phyloP scores from a whole-genome alignment of 441 rosid species.

The Lepidium campestre region DNA sequence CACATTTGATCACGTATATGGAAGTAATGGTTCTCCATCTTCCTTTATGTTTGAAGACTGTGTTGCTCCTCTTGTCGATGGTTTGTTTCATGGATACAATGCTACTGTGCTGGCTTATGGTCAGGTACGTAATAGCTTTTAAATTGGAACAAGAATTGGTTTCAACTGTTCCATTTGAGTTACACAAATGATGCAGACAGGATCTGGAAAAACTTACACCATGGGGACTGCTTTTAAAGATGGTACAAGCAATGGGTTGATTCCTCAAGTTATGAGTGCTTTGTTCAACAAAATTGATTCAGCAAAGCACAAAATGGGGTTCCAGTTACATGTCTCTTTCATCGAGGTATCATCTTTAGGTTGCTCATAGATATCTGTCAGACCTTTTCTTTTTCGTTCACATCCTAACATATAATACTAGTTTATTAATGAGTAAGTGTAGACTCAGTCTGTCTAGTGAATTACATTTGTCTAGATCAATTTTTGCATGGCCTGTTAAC shows the following conservation, averaged over 20 bases:
- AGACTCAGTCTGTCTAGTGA: not conserved
- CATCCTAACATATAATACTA: not conserved
- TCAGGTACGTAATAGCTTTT: constrained; percentile 34
- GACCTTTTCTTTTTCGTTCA: not conserved
- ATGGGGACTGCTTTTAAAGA: constrained; percentile 67
- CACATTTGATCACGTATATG: constrained; percentile 58
- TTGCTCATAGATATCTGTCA: not conserved
- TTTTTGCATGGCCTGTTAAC: constrained; percentile 10
- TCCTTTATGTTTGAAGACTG: constrained; percentile 49
- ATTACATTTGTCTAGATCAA: not conserved
- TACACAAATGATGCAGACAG: constrained; percentile 45
- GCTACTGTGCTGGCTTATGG: constrained; percentile 67
- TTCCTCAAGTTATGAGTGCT: constrained; percentile 87
- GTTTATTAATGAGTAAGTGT: not conserved
- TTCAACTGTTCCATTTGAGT: constrained; percentile 9
- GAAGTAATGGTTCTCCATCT: constrained; percentile 41
- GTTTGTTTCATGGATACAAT: constrained; percentile 59
- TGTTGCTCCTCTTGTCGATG: constrained; percentile 50
- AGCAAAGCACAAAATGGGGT: constrained; percentile 61
- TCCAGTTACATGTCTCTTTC: constrained; percentile 88
- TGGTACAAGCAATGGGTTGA: constrained; percentile 42
- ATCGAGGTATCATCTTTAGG: constrained; percentile 70
- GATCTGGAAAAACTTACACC: constrained; percentile 71
- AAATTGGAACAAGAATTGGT: not conserved
- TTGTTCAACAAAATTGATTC: constrained; percentile 75